Percentiles rank a stretch among this genome's conserved stretches.
phyloP scores from a whole-genome alignment of 2,329 filamentous ascomycete genomes.

The Alternaria arbusti region DNA sequence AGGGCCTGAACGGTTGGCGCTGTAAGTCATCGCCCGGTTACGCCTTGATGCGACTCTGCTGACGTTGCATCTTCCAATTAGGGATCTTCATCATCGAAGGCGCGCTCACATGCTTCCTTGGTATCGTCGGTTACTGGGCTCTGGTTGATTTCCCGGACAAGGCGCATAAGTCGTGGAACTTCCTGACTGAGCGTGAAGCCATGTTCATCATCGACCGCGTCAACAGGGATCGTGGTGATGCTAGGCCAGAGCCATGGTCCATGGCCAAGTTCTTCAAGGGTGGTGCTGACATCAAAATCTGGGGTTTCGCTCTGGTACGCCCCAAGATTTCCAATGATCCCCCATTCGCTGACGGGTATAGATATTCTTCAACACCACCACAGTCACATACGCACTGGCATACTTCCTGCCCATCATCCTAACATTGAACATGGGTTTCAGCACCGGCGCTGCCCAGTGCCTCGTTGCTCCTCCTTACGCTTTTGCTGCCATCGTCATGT shows the following conservation, averaged over 20 bases:
- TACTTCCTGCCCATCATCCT: slow-evolving; percentile 84
- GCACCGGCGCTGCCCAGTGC: slow-evolving; percentile 68
- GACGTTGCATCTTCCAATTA: slow-evolving; percentile 41
- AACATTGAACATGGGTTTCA: slow-evolving; percentile 66
- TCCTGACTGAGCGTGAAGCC: slow-evolving; percentile 55
- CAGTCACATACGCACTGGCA: slow-evolving; percentile 75
- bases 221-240: slow-evolving; percentile 61
- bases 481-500: slow-evolving; percentile 47
- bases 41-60: background rate
- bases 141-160: slow-evolving; percentile 56
- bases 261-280: slow-evolving; percentile 56
- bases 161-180: slow-evolving; percentile 51
- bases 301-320: slow-evolving; percentile 57
- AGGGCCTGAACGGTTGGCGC: slow-evolving; percentile 53
- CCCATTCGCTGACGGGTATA: slow-evolving; percentile 21
- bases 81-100: slow-evolving; percentile 56
- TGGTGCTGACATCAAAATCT: slow-evolving; percentile 60
- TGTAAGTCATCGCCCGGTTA: slow-evolving; percentile 35
- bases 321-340: no score
- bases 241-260: slow-evolving; percentile 56
- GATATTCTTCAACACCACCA: slow-evolving; percentile 69
- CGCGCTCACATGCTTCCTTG: slow-evolving; percentile 50
- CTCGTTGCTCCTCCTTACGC: slow-evolving; percentile 63
- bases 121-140: slow-evolving; percentile 49
- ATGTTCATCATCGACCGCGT: slow-evolving; percentile 59